These are phyloP conservation scores for Trametes meyenii DNA, from an alignment of 768 basidiomycete genomes.

Conservation along the genomic window DNA sequence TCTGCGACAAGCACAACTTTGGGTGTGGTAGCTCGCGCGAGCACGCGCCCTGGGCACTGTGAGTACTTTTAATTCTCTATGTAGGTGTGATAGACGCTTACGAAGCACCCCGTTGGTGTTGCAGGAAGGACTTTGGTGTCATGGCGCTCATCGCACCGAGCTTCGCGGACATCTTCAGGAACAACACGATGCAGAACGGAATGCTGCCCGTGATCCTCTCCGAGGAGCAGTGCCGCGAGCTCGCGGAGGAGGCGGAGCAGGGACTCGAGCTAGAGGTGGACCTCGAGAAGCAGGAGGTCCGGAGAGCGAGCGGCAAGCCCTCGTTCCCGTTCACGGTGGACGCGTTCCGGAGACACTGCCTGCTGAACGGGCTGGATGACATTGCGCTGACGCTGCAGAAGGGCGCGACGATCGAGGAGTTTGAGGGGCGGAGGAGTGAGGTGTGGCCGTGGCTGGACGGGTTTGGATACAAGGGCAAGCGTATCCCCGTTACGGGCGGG, in stretches of 20 bases:
- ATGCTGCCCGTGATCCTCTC: conserved; percentile 59
- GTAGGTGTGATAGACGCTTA: not conserved
- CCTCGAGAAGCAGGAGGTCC: conserved; percentile 59
- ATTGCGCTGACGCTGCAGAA: conserved; percentile 93
- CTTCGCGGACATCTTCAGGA: conserved; percentile 66
- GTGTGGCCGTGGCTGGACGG: conserved; percentile 98
- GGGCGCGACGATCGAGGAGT: conserved; percentile 67
- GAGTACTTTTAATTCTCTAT: conserved; percentile 23
- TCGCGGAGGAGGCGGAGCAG: conserved; percentile 54
- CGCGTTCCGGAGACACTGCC: conserved; percentile 88
- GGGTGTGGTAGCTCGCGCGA: conserved; percentile 65
- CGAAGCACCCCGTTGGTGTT: not conserved
- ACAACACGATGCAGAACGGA: conserved; percentile 68
- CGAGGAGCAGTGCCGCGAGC: conserved; percentile 47
- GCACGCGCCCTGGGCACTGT: conserved; percentile 62
- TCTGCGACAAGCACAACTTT: conserved; percentile 63
- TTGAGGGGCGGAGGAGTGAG: conserved; percentile 77
- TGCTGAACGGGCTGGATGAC: conserved; percentile 96
- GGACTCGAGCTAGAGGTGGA: conserved; percentile 60
- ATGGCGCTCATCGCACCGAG: conserved; percentile 60
- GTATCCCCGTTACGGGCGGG: conserved; percentile 57
- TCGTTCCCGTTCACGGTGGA: conserved; percentile 82
- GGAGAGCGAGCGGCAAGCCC: conserved; percentile 66
- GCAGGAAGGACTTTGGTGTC: conserved; percentile 64
- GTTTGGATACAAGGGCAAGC: conserved; percentile 82